Base-by-base conservation (phyloP, 2,329 filamentous ascomycete genomes). In the Scedosporium dehoogii region DNA sequence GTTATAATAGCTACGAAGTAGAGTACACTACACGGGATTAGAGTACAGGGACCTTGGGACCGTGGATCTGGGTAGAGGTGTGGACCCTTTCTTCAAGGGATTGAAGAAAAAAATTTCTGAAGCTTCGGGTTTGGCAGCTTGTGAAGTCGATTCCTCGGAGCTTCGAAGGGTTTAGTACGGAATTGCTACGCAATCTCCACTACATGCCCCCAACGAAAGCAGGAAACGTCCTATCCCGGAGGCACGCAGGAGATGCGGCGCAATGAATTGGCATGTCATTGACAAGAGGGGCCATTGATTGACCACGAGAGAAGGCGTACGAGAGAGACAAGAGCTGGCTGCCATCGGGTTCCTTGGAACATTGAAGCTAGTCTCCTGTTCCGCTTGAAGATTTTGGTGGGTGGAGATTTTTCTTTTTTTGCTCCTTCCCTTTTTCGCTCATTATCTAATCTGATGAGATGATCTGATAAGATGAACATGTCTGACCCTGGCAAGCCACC, bases 391-490 rank as follows among this genome's bases (percentile, higher is more conserved):
- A 33, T 33, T 55, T 18, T n/a, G n/a, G 44, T 48, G 44, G 51
- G 23, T 14, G 18, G 51, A 23, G 18, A 23, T 55, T 10, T 48
- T 55, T 29, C 27, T 4, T 23, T 14, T 23, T 55, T 55, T 14
- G 51, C 18, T 23, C 51, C 21, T 55, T 55, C 18, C 51, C 21
- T 23, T 38, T 51, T 53, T 60, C 9, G 16, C 16, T 23, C 6
- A 18, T 33, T 27, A 7, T 7, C 33, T 64, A 70, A 75, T 75
- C 71, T 76, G 74, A 76, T 76, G 74, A 74, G 74, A 76, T 76
- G 67, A 76, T 76, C 74, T 71, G 74, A 76, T 76, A 75, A 76
- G 74, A 76, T 76, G 51, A 29, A 6, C n/a, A 51, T 51, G n/a
- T 23, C 46, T 51, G 46, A 18, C 21, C 46, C 46, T 51, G 16